Percentiles rank a stretch among this genome's conserved stretches.
Conservation (phyloP, 805 yeast genomes). For the Candida caryicola region DNA sequence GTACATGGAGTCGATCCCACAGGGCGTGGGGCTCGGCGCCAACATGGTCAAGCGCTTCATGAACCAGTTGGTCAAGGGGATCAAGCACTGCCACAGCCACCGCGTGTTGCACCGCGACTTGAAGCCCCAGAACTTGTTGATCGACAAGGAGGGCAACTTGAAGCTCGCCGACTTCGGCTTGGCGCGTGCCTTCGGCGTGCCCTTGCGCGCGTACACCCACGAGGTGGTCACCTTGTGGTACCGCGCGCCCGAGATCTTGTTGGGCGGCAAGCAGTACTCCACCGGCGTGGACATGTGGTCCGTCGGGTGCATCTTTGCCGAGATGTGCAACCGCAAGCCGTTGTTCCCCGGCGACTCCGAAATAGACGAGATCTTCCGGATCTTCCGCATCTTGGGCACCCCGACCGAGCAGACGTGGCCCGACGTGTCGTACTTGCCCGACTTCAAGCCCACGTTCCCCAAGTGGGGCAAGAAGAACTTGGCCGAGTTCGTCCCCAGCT, state of each 20-base stretch:
- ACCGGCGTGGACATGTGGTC: slow-evolving; percentile 99
- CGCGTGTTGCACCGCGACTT: slow-evolving; percentile 92
- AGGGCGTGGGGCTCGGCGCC: slow-evolving; percentile 84
- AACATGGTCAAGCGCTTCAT: slow-evolving; percentile 90
- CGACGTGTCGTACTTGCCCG: slow-evolving; percentile 85
- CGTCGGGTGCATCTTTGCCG: slow-evolving; percentile 95
- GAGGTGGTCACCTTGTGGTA: slow-evolving; percentile 99
- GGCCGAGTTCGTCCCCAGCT: slow-evolving; percentile 67
- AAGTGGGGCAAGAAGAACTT: slow-evolving; percentile 79
- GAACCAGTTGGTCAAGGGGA: slow-evolving; percentile 88
- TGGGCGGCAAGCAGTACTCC: slow-evolving; percentile 95
- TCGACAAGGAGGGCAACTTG: slow-evolving; percentile 92
- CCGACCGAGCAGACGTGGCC: slow-evolving; percentile 96
- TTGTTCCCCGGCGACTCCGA: slow-evolving; percentile 97
- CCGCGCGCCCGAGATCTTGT: slow-evolving; percentile 90
- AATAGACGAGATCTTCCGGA: slow-evolving; percentile 93
- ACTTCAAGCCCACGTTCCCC: slow-evolving; percentile 90
- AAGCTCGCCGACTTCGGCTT: slow-evolving; percentile 73
- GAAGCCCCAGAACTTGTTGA: slow-evolving; percentile 93
- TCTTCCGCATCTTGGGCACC: slow-evolving; percentile 89
- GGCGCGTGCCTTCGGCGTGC: slow-evolving; percentile 97
- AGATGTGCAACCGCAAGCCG: slow-evolving; percentile 94
- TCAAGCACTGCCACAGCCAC: slow-evolving; percentile 90
- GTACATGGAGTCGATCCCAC: slow-evolving; percentile 94
- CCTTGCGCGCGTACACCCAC: slow-evolving; percentile 93